Conservation (phyloP, 192 early-diverging fungal genomes). For the Phlyctochytrium arcticum region DNA sequence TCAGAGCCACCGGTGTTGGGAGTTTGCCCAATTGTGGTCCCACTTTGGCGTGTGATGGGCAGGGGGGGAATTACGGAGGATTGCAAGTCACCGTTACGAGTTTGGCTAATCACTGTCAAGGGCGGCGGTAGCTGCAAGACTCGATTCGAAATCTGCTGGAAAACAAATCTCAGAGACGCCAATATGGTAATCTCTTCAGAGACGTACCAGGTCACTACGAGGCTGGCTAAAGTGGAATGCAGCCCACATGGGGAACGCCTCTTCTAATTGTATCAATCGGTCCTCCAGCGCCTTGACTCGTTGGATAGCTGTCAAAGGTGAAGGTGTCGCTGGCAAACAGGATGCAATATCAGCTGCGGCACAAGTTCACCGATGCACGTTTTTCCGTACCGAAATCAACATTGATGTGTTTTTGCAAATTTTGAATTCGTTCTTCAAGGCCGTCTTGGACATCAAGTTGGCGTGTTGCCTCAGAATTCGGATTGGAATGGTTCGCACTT, state of each 20-base stretch:
- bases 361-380: background rate
- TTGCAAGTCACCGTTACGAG: background rate
- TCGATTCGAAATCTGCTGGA: background rate
- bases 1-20: background rate
- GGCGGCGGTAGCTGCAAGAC: background rate
- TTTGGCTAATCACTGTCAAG: slow-evolving; percentile 11
- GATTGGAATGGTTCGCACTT: background rate
- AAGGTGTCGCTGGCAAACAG: slow-evolving; percentile 26
- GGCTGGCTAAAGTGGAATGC: slow-evolving; percentile 76
- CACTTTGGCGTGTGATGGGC: background rate
- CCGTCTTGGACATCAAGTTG: slow-evolving; percentile 35
- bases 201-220: slow-evolving; percentile 32
- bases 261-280: slow-evolving; percentile 69
- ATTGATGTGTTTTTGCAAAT: slow-evolving; percentile 71
- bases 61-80: slow-evolving; percentile 10
- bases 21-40: background rate
- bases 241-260: slow-evolving; percentile 73
- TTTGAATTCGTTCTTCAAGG: slow-evolving; percentile 60
- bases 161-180: too few species aligned
- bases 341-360: background rate
- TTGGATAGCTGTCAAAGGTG: slow-evolving; percentile 39
- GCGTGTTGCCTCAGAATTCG: background rate
- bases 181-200: too few species aligned
- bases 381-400: slow-evolving; percentile 51
- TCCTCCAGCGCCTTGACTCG: slow-evolving; percentile 73